Conservation (phyloP, 148 eudicot species). For the Rheum nobile region DNA sequence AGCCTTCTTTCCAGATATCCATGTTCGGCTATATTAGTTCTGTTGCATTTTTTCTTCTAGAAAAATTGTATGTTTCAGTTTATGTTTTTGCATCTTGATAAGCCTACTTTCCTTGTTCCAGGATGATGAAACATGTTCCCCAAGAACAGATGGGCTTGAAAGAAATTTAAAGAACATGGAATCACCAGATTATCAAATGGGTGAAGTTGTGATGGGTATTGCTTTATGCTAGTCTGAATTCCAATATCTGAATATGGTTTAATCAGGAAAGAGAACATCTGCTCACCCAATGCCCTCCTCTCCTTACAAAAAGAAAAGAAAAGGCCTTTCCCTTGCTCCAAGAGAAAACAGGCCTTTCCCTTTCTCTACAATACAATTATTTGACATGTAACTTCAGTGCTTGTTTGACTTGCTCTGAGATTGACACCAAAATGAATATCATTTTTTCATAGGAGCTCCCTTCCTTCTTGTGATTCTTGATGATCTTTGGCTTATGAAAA, state of each 20-base stretch:
- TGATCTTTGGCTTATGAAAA: background rate
- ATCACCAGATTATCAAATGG: slow-evolving; percentile 61
- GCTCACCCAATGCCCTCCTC: background rate
- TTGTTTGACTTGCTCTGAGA: background rate
- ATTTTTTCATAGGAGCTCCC: background rate
- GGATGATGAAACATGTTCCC: slow-evolving; percentile 40
- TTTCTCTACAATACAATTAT: background rate
- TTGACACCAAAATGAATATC: background rate
- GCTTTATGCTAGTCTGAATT: background rate
- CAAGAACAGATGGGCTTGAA: slow-evolving; percentile 68
- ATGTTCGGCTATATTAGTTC: background rate
- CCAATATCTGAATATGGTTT: background rate
- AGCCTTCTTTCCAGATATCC: background rate
- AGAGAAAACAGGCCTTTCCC: background rate
- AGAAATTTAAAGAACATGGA: slow-evolving; percentile 82
- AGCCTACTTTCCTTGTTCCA: slow-evolving; percentile 8
- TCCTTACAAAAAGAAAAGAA: background rate
- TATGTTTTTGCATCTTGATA: background rate
- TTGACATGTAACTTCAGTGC: background rate
- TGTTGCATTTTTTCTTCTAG: background rate
- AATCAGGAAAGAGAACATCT: background rate
- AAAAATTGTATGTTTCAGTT: background rate
- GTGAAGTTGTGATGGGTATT: slow-evolving; percentile 60
- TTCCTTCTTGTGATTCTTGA: background rate
- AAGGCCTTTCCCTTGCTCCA: background rate